Base-by-base conservation (phyloP, 345 rosid genomes). In the Litchi chinensis region DNA sequence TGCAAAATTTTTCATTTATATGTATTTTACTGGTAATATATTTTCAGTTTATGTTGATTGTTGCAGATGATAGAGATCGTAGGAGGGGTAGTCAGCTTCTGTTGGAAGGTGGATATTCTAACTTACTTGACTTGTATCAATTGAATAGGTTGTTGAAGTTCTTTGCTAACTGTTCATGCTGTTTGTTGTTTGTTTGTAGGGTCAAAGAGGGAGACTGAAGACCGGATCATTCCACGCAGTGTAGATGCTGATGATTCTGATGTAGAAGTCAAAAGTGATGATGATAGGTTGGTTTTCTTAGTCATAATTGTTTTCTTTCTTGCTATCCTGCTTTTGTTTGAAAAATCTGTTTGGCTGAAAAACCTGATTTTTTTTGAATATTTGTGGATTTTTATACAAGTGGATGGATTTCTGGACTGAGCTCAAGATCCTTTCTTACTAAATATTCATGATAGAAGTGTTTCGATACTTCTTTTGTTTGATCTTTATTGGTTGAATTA, bases 211-310 rank as follows among this genome's bases (percentile, higher is more conserved):
- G 99, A 90, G 60, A 74, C 83, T 76, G 99, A 94, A 82, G 99
- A 91, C 39, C 93, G 99, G 62, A 88, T 90, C 69, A 67, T 90
- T 68, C 98, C 95, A 39, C 97, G 94, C 67, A 92, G 86, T 79
- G 85, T 90, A 50, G 98, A 96, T 90, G 99, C 99, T 79, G 98
- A 95, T 92, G 98, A 95, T 84, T 95, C 98, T 84, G 98, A 93
- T 83, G 89, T 88, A 71, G 98, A 95, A 68, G 83, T 80, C 73
- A 88, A 89, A 81, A 89, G 90, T 78, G 93, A 85, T 4, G 87
- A 86, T 87, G 97, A 89, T 13, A 90, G 97, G 97, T 94, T 48
- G 10, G 37, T 76, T 40, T 46, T 76, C 56, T 76, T 46, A 12
- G 28, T 65, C 43, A 75, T 32, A 32, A 32, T 32, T 56, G 64